Conservation (phyloP, 1,284 basidiomycete genomes). For the Erythrobasidium hasegawianum region DNA sequence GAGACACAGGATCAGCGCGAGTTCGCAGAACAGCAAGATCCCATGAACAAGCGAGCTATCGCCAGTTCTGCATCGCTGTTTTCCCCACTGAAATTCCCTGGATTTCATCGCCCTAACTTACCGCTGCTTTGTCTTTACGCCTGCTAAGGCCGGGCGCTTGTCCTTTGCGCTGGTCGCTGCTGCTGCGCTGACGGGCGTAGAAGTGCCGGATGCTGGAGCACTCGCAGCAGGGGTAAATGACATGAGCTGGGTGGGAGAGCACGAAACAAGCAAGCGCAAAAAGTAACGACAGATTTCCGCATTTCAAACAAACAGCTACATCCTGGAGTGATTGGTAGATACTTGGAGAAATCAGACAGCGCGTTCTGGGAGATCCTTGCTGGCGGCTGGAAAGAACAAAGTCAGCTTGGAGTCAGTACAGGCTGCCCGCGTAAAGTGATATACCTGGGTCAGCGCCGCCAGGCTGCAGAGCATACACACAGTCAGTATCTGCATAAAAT, state of each 20-base stretch:
- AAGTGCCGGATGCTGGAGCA: constrained; percentile 10
- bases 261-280: neutral
- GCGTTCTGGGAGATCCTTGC: constrained; percentile 9
- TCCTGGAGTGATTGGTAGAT: no score
- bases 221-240: constrained; percentile 15
- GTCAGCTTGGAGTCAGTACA: neutral
- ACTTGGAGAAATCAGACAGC: neutral
- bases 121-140: constrained; percentile 36
- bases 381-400: neutral
- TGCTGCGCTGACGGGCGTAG: constrained; percentile 6
- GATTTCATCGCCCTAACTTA: constrained; percentile 3
- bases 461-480: constrained; percentile 5
- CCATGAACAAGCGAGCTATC: no score
- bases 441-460: constrained; percentile 23
- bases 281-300: neutral
- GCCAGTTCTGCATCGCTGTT: no score
- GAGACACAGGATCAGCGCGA: no score
- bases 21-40: neutral
- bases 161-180: neutral
- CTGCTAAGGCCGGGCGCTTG: constrained; percentile 33
- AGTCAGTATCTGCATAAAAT: neutral
- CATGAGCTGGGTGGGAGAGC: constrained; percentile 1
- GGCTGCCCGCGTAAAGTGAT: neutral
- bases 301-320: neutral
- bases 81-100: no score